Evolutionary conservation across 2,329 filamentous ascomycete species (phyloP), one percentile per base, ranked within the genome.

Genomic region (Lanzia echinophila): DNA sequence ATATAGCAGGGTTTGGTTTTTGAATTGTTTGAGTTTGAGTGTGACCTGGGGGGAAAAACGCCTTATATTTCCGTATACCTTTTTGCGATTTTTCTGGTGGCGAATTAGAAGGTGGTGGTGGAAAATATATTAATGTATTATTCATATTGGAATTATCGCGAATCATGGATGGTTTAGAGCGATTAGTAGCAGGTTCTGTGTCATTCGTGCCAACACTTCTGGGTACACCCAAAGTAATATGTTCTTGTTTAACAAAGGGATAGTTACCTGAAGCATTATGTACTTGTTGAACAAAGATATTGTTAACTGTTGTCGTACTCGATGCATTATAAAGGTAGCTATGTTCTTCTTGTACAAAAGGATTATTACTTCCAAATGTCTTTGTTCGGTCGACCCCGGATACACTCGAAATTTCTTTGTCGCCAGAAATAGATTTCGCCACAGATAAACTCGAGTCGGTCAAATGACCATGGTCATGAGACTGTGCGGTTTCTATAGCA

Each of bases 1-100:
- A n/a, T n/a, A n/a, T n/a, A n/a, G n/a, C n/a, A n/a, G n/a, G n/a
- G n/a, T n/a, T n/a, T n/a, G n/a, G n/a, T n/a, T n/a, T n/a, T 53
- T 77, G 73, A 10, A 67, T 62, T 79, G 79, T 0, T 65, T 86
- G 57, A 72, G 71, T 7, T 69, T 71, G 56, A 66, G 33, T 32
- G 56, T 82, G 77, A 2, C 72, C 73, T 0, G 82, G 76, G 6
- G 84, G 79, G 47, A 83, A 77, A 3, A 85, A 73, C 2, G 81
- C 79, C 51, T 75, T 75, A 62, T 83, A 84, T 46, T 78, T 60
- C 5, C 55, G 58, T 17, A 63, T 49, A 36, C 58, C 57, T 39
- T 48, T 43, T 50, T 61, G 57, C 22, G 64, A 54, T 28, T 65
- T 62, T 7, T n/a, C n/a, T n/a, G n/a, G n/a, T n/a, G n/a, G n/a